A percentile compares a stretch with the other conserved stretches of the same genome.
phyloP scores from a whole-genome alignment of 352 stramenopile genomes.

The Pythium aristosporum region DNA sequence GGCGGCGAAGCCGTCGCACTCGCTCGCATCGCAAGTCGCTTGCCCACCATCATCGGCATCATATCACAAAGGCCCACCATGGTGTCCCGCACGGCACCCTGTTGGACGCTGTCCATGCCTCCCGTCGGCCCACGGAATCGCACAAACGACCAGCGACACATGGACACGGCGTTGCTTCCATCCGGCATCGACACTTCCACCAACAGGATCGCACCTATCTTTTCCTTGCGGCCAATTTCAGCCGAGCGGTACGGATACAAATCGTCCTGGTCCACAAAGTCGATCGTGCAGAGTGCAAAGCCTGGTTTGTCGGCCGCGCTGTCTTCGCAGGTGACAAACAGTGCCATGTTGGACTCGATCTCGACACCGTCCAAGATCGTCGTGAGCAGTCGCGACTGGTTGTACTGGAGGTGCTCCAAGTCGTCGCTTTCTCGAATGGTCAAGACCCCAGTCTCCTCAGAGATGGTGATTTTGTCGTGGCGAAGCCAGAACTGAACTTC shows the following conservation, averaged over 20 bases:
- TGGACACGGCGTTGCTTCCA: neutral
- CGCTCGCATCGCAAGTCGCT: constrained; percentile 8
- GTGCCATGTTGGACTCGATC: constrained; percentile 11
- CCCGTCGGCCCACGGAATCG: constrained; percentile 2
- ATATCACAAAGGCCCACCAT: neutral
- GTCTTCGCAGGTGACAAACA: constrained; percentile 10
- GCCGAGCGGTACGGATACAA: constrained; percentile 12
- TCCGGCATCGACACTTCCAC: neutral
- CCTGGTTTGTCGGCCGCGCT: neutral
- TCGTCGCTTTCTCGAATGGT: constrained; percentile 22
- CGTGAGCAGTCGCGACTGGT: constrained; percentile 11
- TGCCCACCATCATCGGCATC: constrained; percentile 9
- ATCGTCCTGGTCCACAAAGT: constrained; percentile 22
- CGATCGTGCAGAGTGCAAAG: constrained; percentile 12
- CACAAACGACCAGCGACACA: constrained; percentile 13
- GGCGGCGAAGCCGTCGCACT: neutral
- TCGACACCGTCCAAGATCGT: constrained; percentile 7
- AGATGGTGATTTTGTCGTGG: constrained; percentile 18
- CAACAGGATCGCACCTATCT: constrained; percentile 1
- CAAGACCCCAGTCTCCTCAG: constrained; percentile 2
- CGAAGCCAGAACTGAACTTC: constrained; percentile 12
- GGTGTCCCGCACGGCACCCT: neutral
- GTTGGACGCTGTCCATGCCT: neutral
- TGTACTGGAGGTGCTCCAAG: constrained; percentile 1
- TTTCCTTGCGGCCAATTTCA: constrained; percentile 8